phyloP scores from a whole-genome alignment of 2,329 filamentous ascomycete species.

The Aspergillus sp. region DNA sequence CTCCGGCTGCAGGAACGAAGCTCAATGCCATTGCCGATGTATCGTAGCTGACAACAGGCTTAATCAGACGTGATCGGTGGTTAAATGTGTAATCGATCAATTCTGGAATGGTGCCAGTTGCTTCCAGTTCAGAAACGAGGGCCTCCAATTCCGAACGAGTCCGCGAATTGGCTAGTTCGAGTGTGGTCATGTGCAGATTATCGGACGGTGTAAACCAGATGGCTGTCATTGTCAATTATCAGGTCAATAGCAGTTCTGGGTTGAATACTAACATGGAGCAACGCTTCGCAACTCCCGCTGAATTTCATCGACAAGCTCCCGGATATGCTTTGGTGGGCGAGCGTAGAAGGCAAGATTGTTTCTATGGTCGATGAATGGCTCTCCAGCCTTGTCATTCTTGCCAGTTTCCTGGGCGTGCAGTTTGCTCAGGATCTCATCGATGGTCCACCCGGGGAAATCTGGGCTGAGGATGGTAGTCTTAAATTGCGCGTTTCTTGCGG shows the following conservation, averaged over 20 bases:
- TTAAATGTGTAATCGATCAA: constrained; percentile 61
- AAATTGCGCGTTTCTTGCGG: constrained; percentile 68
- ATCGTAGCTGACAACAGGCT: constrained; percentile 77
- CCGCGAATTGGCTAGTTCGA: constrained; percentile 78
- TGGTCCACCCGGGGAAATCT: constrained; percentile 62
- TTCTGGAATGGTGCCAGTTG: constrained; percentile 43
- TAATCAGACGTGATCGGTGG: constrained; percentile 69
- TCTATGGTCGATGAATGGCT: constrained; percentile 65
- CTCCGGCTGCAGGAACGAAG: constrained; percentile 71
- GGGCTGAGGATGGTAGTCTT: constrained; percentile 62
- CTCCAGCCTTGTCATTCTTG: constrained; percentile 51
- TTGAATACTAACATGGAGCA: constrained; percentile 59
- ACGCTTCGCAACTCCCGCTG: constrained; percentile 59
- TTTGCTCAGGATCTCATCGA: constrained; percentile 69
- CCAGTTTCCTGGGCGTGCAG: constrained; percentile 43
- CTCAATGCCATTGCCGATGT: constrained; percentile 77
- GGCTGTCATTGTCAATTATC: constrained; percentile 40
- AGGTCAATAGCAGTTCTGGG: neutral
- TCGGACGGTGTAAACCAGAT: constrained; percentile 80
- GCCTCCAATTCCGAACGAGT: constrained; percentile 61
- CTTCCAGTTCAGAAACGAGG: constrained; percentile 53
- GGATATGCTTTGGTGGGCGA: constrained; percentile 66
- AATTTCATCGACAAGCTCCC: constrained; percentile 59
- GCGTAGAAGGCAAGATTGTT: constrained; percentile 87
- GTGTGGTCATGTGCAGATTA: constrained; percentile 73